Conservation (phyloP, 139 green algal species). For the Chlorella sp. region DNA sequence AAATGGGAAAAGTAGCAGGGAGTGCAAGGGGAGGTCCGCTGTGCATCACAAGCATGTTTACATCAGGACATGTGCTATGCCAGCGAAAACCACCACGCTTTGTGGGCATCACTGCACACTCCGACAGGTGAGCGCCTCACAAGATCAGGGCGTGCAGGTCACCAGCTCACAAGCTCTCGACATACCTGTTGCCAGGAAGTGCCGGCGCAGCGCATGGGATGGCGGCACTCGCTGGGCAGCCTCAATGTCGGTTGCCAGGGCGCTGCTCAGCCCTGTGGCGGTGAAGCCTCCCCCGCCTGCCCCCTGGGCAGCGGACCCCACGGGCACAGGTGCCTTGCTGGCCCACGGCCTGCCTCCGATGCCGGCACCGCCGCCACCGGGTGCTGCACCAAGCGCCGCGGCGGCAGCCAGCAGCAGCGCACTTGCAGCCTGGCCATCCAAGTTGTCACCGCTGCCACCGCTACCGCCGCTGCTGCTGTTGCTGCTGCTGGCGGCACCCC, state of each 20-base stretch:
- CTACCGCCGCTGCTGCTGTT: no score
- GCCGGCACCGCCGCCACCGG: not conserved
- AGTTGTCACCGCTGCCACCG: not conserved
- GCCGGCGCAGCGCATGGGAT: not conserved
- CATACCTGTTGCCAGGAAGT: not conserved
- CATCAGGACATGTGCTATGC: no score
- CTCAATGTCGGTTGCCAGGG: not conserved
- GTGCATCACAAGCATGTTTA: no score
- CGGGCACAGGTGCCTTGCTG: not conserved
- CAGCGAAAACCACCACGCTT: not conserved
- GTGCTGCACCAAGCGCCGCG: not conserved
- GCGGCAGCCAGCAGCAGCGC: not conserved
- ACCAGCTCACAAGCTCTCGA: not conserved
- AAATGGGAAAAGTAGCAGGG: not conserved
- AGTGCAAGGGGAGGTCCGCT: not conserved
- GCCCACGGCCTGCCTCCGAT: not conserved
- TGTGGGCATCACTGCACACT: not conserved
- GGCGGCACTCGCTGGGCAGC: not conserved
- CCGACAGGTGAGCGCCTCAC: no score
- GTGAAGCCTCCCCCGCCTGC: conserved; percentile 1
- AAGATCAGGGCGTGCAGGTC: no score
- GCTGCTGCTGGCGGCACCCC: not conserved
- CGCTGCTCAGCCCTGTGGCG: not conserved
- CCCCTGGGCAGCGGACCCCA: not conserved
- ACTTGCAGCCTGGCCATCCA: not conserved